Conservation (phyloP, 208 protist species). For the Trypanosoma caninum region DNA sequence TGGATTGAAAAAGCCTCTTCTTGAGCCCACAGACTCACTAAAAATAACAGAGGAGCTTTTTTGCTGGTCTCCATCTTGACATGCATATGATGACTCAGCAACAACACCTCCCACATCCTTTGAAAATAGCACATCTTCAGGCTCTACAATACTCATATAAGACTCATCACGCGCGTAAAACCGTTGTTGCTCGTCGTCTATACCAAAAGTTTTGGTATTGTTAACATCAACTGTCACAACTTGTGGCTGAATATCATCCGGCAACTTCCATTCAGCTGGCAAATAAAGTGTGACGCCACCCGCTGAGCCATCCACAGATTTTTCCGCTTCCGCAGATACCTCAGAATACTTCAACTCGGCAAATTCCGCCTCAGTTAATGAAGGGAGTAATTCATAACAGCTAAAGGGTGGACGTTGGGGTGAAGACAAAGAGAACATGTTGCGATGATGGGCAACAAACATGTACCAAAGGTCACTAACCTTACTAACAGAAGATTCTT, state of each 20-base stretch:
- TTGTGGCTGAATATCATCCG: background rate
- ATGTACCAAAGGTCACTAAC: constrained; percentile 29
- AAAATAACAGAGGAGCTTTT: constrained; percentile 4
- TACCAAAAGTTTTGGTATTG: background rate
- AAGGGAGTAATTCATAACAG: constrained; percentile 45
- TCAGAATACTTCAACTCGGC: background rate
- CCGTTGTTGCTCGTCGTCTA: background rate
- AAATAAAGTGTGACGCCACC: constrained; percentile 4
- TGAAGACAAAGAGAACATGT: constrained; percentile 25
- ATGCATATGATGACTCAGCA: background rate
- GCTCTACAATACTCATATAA: constrained; percentile 23
- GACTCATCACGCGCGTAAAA: constrained; percentile 11
- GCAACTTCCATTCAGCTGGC: constrained; percentile 1
- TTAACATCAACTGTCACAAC: background rate
- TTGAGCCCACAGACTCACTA: background rate
- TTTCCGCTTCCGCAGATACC: background rate
- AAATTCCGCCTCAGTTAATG: constrained; percentile 47
- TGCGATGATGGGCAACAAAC: constrained; percentile 34
- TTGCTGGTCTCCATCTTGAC: constrained; percentile 1
- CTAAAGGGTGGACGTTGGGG: constrained; percentile 69
- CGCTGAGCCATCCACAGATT: background rate
- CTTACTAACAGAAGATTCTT: background rate
- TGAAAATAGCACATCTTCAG: background rate
- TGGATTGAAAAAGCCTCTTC: constrained; percentile 18
- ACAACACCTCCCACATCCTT: background rate